Evolutionary conservation across 2,329 filamentous ascomycete species (phyloP), one percentile per base, ranked within the genome.

Genomic region (Stachybotrys echinatus): DNA sequence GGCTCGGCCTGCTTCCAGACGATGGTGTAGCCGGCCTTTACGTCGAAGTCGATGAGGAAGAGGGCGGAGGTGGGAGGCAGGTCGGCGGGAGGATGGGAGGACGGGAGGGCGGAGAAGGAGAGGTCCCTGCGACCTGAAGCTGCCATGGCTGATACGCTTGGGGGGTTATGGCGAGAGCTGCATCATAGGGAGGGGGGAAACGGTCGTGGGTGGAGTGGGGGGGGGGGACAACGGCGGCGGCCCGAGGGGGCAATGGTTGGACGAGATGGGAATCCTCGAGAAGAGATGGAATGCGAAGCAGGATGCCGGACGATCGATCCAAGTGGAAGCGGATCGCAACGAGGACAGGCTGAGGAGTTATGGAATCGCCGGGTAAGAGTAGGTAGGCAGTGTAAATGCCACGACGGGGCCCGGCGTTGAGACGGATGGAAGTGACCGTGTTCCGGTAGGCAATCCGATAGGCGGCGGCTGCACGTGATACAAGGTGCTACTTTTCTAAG

Each of bases 31-130:
- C 91, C 91, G 61, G 90, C 87, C 68, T 92, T 94, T 72, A 92
- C 87, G 70, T 96, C 91, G 72, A 96, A 96, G 64, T 88, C 84
- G 69, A 95, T 92, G 54, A 95, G 78, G 68, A 95, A 96, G 34
- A 95, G 78, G 27, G 90, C 90, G 38, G 87, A 85, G 62, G 92
- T 62, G 47, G 65, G 60, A 55, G 68, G 63, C 50, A 64, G 58
- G 53, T 64, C 58, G 60, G 59, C 51, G 48, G 65, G 50, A 52
- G 65, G 56, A 55, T 57, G 57, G 38, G 57, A 45, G 50, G 62
- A 57, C 51, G 71, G 62, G 45, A 60, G 65, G 46, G 72, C 66
- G 27, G 72, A 71, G 51, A 73, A 66, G 47, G 70, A 64, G 49
- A 65, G 66, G 55, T 68, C 69, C 53, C 61, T 65, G 55, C 65